Evolutionary conservation across 1,139 yeast species (phyloP), one percentile per base, ranked within the genome.

Genomic region (Kodamaea sp.): DNA sequence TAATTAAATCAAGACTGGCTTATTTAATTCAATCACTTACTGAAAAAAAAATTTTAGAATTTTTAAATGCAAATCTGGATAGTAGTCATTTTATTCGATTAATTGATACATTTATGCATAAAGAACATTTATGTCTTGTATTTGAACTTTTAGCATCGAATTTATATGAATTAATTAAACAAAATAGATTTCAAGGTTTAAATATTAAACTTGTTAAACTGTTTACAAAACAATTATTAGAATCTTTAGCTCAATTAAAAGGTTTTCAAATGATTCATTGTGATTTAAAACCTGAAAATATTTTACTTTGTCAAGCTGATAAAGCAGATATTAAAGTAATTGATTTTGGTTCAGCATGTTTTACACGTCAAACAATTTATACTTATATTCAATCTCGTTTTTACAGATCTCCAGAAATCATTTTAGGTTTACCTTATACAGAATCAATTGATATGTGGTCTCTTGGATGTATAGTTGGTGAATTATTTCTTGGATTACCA

Each of bases 401-500:
- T 58, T 94, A 94, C 62, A 73, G 99, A 45, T 87, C 96, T 1
- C 99, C 99, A 0, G 99, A 92, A 59, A 96, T 92, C 12, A 79
- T 92, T 4, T 64, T 92, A 25, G 98, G 99, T 0, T 70, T 92
- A 34, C 96, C 96, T 5, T 85, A 84, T 53, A 85, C 96, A 0
- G 81, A 95, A 15, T 81, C 96, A 7, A 92, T 92, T 42, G 99
- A 92, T 60, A 89, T 92, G 90, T 92, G 99, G 99, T 89, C 97
- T 2, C 68, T 92, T 33, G 99, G 98, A 2, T 92, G 99, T 66
- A 92, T 94, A 39, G 84, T 90, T 27, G 97, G 96, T 1, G 99
- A 92, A 58, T 66, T 92, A 39, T 92, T 89, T 53, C 64, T 92
- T 40, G 99, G 99, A 1, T 70, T 92, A 41, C 99, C 99, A 1